Evolutionary conservation across 257 asterid genomes (phyloP), one percentile per base, ranked within the genome.

Genomic region (Solanum pimpinellifolium): DNA sequence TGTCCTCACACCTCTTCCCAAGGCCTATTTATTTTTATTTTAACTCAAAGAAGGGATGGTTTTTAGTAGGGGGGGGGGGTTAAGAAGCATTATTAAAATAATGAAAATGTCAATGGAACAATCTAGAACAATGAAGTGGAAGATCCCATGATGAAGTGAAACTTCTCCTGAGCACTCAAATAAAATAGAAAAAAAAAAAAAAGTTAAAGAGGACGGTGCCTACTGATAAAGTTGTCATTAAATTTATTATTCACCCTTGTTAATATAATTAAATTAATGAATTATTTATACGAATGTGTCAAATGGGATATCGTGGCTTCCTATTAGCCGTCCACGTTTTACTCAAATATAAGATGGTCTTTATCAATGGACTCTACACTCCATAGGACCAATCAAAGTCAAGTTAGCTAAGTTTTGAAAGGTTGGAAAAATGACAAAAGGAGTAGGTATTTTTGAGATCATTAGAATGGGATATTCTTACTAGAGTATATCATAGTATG

Each of bases 311-410:
- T 72, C 86, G 91, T 88, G 91, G 88, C 91, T 12, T 29, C 13
- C 6, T 14, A 0, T 0, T 3, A 85, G 76, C 91, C 91, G 89
- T 88, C 73, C 83, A 89, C 70, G 89, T 89, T 87, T 13, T 78
- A 87, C 75, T 78, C 42, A 9, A 46, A n/a, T 78, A 46, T 39
- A 16, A 78, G 13, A 41, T 44, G 46, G 84, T 27, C 41, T 46
- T 37, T 14, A 16, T 78, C 65, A 44, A 47, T 7, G 39, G n/a
- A 41, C 83, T 13, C 37, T 42, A 44, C 62, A 12, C n/a, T 42
- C 83, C 83, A 25, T 44, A 7, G 23, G 37, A 84, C 78, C 87
- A 11, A 81, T 83, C 78, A 13, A 76, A 83, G 80, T n/a, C 39
- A 70, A 3, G 11, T 59, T 52, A 81, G 86, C 83, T 13, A 59